Base-by-base conservation (phyloP, 345 rosid species). In the Eucalyptus cladocalyx region DNA sequence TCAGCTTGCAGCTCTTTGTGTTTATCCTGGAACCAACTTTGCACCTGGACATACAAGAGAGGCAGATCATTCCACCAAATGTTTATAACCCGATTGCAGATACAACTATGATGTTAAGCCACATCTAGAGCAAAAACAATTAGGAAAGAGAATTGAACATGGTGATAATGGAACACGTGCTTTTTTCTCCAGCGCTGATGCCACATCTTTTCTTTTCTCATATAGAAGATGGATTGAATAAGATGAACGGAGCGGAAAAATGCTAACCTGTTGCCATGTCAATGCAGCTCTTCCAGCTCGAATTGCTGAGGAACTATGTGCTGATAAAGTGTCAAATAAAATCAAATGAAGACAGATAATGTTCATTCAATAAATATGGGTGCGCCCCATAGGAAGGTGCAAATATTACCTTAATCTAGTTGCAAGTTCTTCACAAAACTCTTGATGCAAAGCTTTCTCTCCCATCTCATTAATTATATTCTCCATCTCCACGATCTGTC, bases 401-500 rank as follows among this genome's bases (percentile, higher is more conserved):
- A 87, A 34, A 60, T 32, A 65, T 48, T 48, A 87, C 89, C 81
- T 87, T 67, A 87, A 67, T 87, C 54, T 92, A 58, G 92, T 90
- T 48, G 99, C 98, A 91, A 97, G 94, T 23, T 91, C 90, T 87
- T 93, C 91, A 89, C 98, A 97, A 45, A 94, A 93, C 62, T 95
- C 96, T 28, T 80, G 92, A 76, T 89, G 89, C 90, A 95, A 88
- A 54, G 96, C 87, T 58, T 92, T 94, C 86, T 93, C 93, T 86
- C 97, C 95, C 58, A 93, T 90, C 86, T 94, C 96, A 93, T 94
- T 96, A 89, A 92, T 95, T n/a, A 91, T 92, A 89, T 85, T 94
- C 93, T 96, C 95, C 97, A 97, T 91, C 88, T 97, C 97, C 90
- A 93, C 91, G 87, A 97, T 92, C 99, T 96, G 65, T 80, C 72